Evolutionary conservation across 306 rosid species (phyloP).

Genomic region (Mucuna pruriens): DNA sequence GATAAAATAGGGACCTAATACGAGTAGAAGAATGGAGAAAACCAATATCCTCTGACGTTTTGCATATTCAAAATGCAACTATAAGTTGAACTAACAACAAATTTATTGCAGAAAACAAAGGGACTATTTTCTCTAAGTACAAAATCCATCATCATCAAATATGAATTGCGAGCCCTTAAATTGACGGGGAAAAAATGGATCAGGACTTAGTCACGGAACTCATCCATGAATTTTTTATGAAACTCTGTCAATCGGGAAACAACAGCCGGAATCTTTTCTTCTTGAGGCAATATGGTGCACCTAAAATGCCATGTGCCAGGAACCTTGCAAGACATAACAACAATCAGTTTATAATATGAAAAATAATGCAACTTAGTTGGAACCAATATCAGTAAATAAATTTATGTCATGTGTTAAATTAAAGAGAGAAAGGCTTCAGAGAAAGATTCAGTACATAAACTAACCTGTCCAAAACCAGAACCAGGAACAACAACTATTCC

Average conservation of each 20-base stretch:
- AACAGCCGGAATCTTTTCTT: conserved; percentile 94
- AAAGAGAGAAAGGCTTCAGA: not conserved
- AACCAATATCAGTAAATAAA: conserved; percentile 8
- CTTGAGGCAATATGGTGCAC: conserved; percentile 92
- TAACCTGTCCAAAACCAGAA: conserved; percentile 94
- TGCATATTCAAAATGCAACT: conserved; percentile 37
- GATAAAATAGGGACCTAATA: not conserved
- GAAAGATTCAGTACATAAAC: conserved; percentile 22
- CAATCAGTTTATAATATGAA: conserved; percentile 23
- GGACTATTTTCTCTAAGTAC: not conserved
- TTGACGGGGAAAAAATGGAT: not conserved
- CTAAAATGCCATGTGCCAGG: conserved; percentile 99
- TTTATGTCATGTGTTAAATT: not conserved
- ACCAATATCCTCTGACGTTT: not conserved
- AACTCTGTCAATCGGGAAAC: conserved; percentile 80
- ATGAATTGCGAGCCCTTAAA: conserved; percentile 35
- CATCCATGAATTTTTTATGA: conserved; percentile 74
- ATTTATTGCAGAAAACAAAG: conserved; percentile 19
- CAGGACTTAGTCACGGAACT: conserved; percentile 62
- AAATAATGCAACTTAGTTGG: conserved; percentile 26
- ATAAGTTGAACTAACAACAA: conserved; percentile 11
- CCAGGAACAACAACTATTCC: conserved; percentile 92
- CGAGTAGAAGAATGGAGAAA: not conserved
- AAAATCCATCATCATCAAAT: conserved; percentile 14
- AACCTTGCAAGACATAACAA: conserved; percentile 56